These are phyloP conservation scores for Coemansia sp. DNA, from an alignment of 192 early-diverging fungal species.

Conservation along the genomic window DNA sequence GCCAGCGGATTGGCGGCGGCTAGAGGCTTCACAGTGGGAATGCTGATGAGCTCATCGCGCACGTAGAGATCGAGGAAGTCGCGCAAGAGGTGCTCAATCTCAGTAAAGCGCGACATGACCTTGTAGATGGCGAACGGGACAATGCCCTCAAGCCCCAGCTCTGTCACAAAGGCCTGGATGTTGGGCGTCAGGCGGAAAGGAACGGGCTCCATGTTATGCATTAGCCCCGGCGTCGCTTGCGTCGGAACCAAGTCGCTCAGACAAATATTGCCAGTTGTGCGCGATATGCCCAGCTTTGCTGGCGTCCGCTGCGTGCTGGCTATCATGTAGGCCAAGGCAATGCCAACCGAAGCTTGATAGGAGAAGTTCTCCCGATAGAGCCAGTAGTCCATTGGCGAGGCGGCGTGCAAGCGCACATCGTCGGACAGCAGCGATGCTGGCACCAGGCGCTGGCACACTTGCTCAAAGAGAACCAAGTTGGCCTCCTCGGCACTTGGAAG, in stretches of 20 bases:
- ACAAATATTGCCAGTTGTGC: slow-evolving; percentile 85
- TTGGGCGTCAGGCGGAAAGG: slow-evolving; percentile 99
- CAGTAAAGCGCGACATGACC: slow-evolving; percentile 79
- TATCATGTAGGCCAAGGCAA: slow-evolving; percentile 91
- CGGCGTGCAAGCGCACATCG: slow-evolving; percentile 74
- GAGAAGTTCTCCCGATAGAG: slow-evolving; percentile 94
- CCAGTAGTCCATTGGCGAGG: slow-evolving; percentile 89
- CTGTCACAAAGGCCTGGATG: slow-evolving; percentile 93
- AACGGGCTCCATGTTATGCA: slow-evolving; percentile 79
- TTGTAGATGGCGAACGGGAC: slow-evolving; percentile 85
- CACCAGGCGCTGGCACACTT: slow-evolving; percentile 81
- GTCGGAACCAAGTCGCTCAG: slow-evolving; percentile 80
- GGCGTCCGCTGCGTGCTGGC: slow-evolving; percentile 87
- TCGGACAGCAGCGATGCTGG: slow-evolving; percentile 85
- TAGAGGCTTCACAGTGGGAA: slow-evolving; percentile 63
- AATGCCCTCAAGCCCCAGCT: slow-evolving; percentile 91
- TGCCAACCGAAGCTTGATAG: slow-evolving; percentile 81
- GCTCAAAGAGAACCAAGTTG: slow-evolving; percentile 86
- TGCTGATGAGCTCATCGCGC: slow-evolving; percentile 88
- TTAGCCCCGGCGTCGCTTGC: slow-evolving; percentile 58
- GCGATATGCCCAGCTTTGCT: slow-evolving; percentile 86
- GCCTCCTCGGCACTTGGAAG: slow-evolving; percentile 69
- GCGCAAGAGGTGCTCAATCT: slow-evolving; percentile 86
- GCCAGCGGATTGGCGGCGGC: slow-evolving; percentile 47
- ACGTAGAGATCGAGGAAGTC: slow-evolving; percentile 95